Conservation (phyloP, 805 yeast genomes). For the Yamadazyma paraphyllophila region DNA sequence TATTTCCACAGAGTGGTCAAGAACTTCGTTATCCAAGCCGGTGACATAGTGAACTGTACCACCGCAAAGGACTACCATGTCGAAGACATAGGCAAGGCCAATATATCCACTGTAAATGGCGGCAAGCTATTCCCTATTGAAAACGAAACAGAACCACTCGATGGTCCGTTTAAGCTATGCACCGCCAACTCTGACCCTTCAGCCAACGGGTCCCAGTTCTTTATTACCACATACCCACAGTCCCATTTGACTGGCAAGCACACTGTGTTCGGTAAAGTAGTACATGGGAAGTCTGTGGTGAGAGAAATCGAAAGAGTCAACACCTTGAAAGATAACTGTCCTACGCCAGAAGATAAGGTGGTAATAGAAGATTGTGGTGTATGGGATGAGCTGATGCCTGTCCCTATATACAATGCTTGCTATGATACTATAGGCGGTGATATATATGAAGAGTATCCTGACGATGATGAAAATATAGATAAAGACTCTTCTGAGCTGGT, state of each 20-base stretch:
- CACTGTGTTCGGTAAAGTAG: constrained; percentile 72
- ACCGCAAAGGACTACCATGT: constrained; percentile 19
- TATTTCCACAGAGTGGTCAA: constrained; percentile 62
- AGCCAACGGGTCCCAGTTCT: constrained; percentile 63
- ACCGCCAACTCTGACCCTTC: constrained; percentile 55
- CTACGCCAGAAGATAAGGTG: constrained; percentile 38
- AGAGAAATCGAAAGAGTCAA: constrained; percentile 57
- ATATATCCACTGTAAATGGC: constrained; percentile 16
- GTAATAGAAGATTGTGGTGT: constrained; percentile 57
- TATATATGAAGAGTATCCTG: constrained; percentile 73
- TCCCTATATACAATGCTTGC: constrained; percentile 65
- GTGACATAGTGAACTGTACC: constrained; percentile 49
- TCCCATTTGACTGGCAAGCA: constrained; percentile 78
- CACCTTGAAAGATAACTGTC: constrained; percentile 43
- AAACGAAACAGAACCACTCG: constrained; percentile 45
- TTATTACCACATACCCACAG: constrained; percentile 64
- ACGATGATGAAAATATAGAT: constrained; percentile 60
- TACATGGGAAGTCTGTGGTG: constrained; percentile 65
- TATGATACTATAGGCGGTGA: constrained; percentile 65
- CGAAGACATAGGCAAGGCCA: constrained; percentile 36
- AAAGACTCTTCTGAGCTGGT: constrained; percentile 56
- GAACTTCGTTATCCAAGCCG: constrained; percentile 71
- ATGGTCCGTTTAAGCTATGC: constrained; percentile 51
- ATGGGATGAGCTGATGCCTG: constrained; percentile 50
- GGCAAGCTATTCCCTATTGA: constrained; percentile 52